phyloP scores from a whole-genome alignment of 2,329 filamentous ascomycete species.

The Verticillium dahliae region DNA sequence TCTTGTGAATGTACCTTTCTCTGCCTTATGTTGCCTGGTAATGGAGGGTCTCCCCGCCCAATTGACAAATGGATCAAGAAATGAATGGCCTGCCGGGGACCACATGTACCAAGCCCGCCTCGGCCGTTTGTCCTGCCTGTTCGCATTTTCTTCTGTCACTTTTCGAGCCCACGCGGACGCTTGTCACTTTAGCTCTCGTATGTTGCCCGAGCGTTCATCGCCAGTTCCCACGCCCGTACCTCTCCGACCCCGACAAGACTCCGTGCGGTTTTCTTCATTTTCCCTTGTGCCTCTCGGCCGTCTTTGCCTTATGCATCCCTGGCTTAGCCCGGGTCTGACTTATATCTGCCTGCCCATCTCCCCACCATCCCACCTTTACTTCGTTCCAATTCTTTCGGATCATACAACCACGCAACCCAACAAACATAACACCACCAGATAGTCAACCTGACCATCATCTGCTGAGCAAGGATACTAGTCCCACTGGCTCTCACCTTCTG shows the following conservation, averaged over 20 bases:
- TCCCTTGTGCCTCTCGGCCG: background rate
- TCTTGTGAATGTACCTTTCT: too few species aligned
- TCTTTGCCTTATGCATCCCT: background rate
- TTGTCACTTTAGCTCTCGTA: background rate
- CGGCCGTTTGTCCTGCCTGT: background rate
- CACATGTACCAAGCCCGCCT: background rate
- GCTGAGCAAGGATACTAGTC: background rate
- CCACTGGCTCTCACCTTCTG: background rate
- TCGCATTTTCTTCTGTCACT: background rate
- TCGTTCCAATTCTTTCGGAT: background rate
- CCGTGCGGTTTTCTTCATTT: background rate
- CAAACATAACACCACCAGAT: background rate
- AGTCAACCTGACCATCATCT: background rate
- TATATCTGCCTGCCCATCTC: background rate
- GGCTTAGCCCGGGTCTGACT: background rate
- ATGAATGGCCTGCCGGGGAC: background rate
- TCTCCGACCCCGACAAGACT: background rate
- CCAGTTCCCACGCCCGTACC: background rate
- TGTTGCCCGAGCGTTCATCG: background rate
- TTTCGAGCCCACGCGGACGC: background rate
- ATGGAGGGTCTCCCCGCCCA: too few species aligned
- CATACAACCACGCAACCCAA: background rate
- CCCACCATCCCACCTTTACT: background rate
- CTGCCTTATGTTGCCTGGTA: too few species aligned
- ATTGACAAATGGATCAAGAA: background rate